Conservation (phyloP, 768 basidiomycete species). For the Boletus rex-veris region DNA sequence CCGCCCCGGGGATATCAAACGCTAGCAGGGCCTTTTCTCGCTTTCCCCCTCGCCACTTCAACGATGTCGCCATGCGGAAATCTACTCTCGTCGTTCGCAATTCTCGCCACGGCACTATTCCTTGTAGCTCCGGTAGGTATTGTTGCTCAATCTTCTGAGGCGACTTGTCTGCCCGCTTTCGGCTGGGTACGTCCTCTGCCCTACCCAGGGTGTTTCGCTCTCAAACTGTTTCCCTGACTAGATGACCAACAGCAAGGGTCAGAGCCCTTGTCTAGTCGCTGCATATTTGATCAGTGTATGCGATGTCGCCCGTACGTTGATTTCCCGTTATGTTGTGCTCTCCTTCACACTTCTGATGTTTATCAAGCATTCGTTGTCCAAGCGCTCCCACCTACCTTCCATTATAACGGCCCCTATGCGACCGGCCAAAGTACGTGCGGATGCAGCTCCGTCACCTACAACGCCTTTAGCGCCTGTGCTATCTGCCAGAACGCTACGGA, state of each 20-base stretch:
- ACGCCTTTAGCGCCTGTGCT: conserved; percentile 53
- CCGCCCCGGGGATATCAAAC: too few relatives aligned
- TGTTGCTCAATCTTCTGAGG: neutral
- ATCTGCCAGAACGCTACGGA: conserved; percentile 47
- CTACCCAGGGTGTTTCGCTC: neutral
- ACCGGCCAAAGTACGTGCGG: conserved; percentile 36
- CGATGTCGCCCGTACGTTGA: conserved; percentile 37
- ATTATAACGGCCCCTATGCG: conserved; percentile 1
- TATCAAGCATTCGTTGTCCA: too few relatives aligned
- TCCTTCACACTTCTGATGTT: neutral
- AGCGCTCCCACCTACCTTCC: too few relatives aligned
- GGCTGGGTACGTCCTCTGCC: neutral
- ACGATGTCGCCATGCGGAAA: too few relatives aligned
- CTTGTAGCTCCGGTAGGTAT: too few relatives aligned
- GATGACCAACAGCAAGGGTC: conserved; percentile 42
- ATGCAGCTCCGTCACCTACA: conserved; percentile 56
- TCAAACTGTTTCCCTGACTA: conserved; percentile 1
- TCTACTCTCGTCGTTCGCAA: too few relatives aligned
- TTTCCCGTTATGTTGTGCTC: neutral
- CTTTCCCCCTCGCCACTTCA: too few relatives aligned
- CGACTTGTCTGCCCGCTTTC: neutral
- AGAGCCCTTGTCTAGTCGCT: conserved; percentile 47
- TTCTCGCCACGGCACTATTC: too few relatives aligned
- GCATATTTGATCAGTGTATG: conserved; percentile 44
- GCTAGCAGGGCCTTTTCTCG: too few relatives aligned